These are phyloP conservation scores for Tetrapisispora fleetii DNA, from an alignment of 805 yeast species.

Conservation along the genomic window DNA sequence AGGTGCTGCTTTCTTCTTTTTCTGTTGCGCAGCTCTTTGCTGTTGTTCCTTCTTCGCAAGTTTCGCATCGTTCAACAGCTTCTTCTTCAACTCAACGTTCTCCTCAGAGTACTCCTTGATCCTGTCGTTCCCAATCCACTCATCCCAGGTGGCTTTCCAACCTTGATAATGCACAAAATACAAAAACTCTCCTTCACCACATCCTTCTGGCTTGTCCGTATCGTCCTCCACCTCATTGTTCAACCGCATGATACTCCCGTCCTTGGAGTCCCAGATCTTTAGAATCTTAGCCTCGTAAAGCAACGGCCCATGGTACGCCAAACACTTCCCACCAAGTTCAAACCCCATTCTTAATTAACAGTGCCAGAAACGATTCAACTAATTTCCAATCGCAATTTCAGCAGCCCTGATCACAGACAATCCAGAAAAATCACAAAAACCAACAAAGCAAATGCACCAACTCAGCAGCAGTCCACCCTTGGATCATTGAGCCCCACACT, in stretches of 20 bases:
- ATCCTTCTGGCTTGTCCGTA: slow-evolving; percentile 16
- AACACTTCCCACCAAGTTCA: slow-evolving; percentile 34
- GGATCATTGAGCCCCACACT: too few species aligned
- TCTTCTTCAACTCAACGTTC: slow-evolving; percentile 53
- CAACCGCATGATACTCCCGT: slow-evolving; percentile 18
- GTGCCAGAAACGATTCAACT: too few species aligned
- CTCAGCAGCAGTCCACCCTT: too few species aligned
- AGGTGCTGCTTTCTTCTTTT: slow-evolving; percentile 12
- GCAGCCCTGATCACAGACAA: too few species aligned
- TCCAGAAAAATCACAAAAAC: too few species aligned
- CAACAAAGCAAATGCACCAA: too few species aligned
- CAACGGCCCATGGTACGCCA: slow-evolving; percentile 87
- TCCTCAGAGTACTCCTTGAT: slow-evolving; percentile 61
- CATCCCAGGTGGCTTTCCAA: slow-evolving; percentile 95
- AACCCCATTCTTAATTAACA: slow-evolving; percentile 6
- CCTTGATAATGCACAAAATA: slow-evolving; percentile 86
- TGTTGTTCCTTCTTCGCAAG: slow-evolving; percentile 23
- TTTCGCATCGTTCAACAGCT: slow-evolving; percentile 41
- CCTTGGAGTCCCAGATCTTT: slow-evolving; percentile 44
- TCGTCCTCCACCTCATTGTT: slow-evolving; percentile 1
- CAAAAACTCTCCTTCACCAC: slow-evolving; percentile 28
- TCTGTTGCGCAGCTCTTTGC: slow-evolving; percentile 19
- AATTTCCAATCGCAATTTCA: too few species aligned
- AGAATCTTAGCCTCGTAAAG: slow-evolving; percentile 80
- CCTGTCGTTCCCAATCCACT: slow-evolving; percentile 74